phyloP scores from a whole-genome alignment of 257 asterid genomes.

The Ligustrum vulgare region DNA sequence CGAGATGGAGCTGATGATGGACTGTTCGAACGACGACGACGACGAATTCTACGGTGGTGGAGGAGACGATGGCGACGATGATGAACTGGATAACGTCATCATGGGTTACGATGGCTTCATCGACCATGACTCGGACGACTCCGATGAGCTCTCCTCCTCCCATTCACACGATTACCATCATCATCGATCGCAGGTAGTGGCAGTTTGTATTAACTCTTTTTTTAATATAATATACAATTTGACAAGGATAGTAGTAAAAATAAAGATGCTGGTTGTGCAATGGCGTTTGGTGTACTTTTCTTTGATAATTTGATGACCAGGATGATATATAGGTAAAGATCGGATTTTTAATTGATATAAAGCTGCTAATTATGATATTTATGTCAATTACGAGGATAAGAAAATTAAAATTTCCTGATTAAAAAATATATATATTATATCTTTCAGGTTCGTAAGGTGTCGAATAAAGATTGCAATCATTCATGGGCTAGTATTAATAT shows the following conservation, averaged over 20 bases:
- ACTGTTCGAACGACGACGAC: slow-evolving; percentile 50
- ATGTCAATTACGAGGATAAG: too few relatives aligned
- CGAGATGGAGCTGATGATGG: slow-evolving; percentile 56
- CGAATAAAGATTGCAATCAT: background rate
- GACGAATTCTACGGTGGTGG: slow-evolving; percentile 60
- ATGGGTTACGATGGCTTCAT: slow-evolving; percentile 70
- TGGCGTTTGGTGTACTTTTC: background rate
- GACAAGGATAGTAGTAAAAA: background rate
- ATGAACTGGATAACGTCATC: slow-evolving; percentile 47
- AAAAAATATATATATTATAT: background rate
- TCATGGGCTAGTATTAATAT: background rate
- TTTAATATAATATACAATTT: slow-evolving; percentile 5
- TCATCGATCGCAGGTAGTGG: slow-evolving; percentile 69
- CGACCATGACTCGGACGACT: slow-evolving; percentile 79
- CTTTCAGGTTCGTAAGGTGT: background rate
- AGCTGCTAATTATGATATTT: background rate
- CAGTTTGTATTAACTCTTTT: slow-evolving; percentile 3
- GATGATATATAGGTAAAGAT: background rate
- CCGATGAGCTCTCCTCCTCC: slow-evolving; percentile 52
- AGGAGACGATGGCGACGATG: slow-evolving; percentile 32
- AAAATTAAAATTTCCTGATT: background rate
- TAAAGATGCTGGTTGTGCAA: slow-evolving; percentile 2
- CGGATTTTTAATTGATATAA: background rate
- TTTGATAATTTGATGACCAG: background rate
- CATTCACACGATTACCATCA: slow-evolving; percentile 22